Evolutionary conservation across 2,329 filamentous ascomycete genomes (phyloP), one percentile per base, ranked within the genome.

Genomic region (Diaporthe sp.): DNA sequence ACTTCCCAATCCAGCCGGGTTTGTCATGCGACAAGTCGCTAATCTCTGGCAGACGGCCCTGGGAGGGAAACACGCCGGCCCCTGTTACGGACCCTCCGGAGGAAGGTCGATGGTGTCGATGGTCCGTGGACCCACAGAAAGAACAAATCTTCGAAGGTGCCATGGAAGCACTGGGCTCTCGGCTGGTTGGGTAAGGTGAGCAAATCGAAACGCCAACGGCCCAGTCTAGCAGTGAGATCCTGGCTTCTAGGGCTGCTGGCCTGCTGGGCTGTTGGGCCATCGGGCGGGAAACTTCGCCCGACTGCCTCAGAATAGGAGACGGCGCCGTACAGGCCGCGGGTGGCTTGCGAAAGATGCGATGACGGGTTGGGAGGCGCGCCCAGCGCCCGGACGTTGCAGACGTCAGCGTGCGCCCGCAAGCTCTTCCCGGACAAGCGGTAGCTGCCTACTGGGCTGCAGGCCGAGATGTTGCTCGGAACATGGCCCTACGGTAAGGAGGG

Each of bases 1-100:
- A 86, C 86, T 87, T 87, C 86, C 86, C 83, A 85, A 86, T 83
- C 70, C 71, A 76, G 81, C 83, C 80, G 79, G 80, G 80, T 78
- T 85, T 83, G 82, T 88, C 80, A 88, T 88, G 86, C 86, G 81
- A 81, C 67, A 75, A 80, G 78, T 77, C 77, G 75, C 60, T 46
- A 74, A 67, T 58, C 49, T 46, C 44, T 71, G 58, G 46, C 39
- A 42, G 57, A 44, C 44, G 31, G 25, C 44, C 58, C 53, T 53
- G 15, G 39, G 28, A 51, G 58, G 39, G 57, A 73, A 72, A 76
- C 73, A 80, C 78, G 80, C 78, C 78, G 74, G 73, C 77, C 79
- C 78, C 75, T 79, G 80, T 76, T 65, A 78, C 80, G 81, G 82
- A 65, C 78, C 80, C 76, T 76, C 82, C 81, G 82, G 77, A 77